Conservation (phyloP, 495 filamentous ascomycete genomes). For the Aspergillus wentii region DNA sequence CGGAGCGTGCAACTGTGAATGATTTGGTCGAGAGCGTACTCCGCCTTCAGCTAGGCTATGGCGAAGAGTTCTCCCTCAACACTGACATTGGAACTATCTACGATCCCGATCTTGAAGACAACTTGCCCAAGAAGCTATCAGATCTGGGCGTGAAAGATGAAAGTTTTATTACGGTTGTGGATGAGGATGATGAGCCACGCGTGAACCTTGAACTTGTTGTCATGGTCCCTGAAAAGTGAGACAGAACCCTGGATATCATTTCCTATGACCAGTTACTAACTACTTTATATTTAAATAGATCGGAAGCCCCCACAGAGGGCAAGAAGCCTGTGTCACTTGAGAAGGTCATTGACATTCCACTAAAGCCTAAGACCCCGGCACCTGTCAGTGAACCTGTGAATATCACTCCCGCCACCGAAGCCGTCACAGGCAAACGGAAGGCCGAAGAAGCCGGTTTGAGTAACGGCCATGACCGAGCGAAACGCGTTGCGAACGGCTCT, state of each 20-base stretch:
- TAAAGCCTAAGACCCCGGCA: conserved; percentile 37
- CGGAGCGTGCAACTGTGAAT: conserved; percentile 69
- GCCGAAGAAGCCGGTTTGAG: conserved; percentile 35
- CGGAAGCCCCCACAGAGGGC: conserved; percentile 27
- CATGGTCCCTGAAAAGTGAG: conserved; percentile 33
- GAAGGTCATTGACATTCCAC: conserved; percentile 42
- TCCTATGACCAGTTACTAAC: conserved; percentile 5
- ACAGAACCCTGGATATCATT: not conserved
- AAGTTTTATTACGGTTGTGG: conserved; percentile 76
- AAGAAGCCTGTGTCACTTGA: conserved; percentile 42
- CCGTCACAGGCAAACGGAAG: conserved; percentile 41
- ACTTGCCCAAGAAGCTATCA: conserved; percentile 68
- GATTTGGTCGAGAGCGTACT: conserved; percentile 77
- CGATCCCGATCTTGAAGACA: conserved; percentile 83
- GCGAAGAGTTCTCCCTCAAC: conserved; percentile 74
- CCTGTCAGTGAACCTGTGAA: conserved; percentile 14
- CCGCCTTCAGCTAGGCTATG: conserved; percentile 66
- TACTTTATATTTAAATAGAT: conserved; percentile 13
- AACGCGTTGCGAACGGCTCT: conserved; percentile 35
- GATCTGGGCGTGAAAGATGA: conserved; percentile 72
- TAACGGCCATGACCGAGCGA: conserved; percentile 35
- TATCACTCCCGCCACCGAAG: conserved; percentile 17
- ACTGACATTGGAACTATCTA: conserved; percentile 73
- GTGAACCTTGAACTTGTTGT: conserved; percentile 75
- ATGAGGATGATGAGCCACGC: conserved; percentile 78